phyloP scores from a whole-genome alignment of 768 basidiomycete species.

The Kwoniella pini region DNA sequence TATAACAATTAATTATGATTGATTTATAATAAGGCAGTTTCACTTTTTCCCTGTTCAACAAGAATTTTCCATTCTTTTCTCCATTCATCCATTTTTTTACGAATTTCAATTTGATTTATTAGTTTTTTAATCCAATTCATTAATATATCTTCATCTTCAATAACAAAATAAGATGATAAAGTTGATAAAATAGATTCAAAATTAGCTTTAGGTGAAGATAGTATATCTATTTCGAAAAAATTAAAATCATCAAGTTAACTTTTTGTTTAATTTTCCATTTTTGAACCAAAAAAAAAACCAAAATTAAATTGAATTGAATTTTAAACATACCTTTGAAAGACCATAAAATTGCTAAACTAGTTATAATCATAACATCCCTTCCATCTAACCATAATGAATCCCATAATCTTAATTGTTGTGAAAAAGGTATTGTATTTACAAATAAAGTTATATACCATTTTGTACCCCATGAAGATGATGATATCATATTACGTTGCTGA shows the following conservation, averaged over 20 bases:
- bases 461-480: constrained; percentile 91
- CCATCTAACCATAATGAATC: constrained; percentile 91
- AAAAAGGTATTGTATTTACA: constrained; percentile 91
- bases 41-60: constrained; percentile 53
- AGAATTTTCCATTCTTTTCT: constrained; percentile 71
- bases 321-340: constrained; percentile 71
- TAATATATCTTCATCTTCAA: constrained; percentile 81
- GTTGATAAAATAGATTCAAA: constrained; percentile 92
- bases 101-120: constrained; percentile 66
- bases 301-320: background rate
- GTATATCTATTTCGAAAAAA: too few relatives aligned
- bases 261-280: background rate
- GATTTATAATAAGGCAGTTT: constrained; percentile 48
- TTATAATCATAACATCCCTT: constrained; percentile 79
- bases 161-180: constrained; percentile 91
- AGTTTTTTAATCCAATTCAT: constrained; percentile 75
- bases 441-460: constrained; percentile 99
- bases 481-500: constrained; percentile 82
- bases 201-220: constrained; percentile 71
- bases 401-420: constrained; percentile 91
- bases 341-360: constrained; percentile 88
- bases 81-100: constrained; percentile 72
- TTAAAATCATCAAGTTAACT: background rate
- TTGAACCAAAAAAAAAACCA: too few relatives aligned
- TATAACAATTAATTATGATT: background rate